phyloP scores from a whole-genome alignment of 192 early-diverging fungal species.

The Podila epicladia region DNA sequence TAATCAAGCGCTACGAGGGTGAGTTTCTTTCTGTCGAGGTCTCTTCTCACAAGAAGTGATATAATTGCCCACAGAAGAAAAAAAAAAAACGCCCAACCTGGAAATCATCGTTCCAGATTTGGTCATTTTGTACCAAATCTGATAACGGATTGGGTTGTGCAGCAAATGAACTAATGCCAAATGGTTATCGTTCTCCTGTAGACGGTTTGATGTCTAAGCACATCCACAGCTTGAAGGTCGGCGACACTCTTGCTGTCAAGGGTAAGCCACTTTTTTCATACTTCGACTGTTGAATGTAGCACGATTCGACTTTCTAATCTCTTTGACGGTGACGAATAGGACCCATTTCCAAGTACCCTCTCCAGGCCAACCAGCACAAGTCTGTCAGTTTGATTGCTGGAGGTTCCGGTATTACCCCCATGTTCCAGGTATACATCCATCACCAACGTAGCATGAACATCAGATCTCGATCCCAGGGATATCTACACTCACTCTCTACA shows the following conservation, averaged over 20 bases:
- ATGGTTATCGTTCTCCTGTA: constrained; percentile 11
- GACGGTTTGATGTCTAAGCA: constrained; percentile 66
- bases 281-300: background rate
- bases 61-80: background rate
- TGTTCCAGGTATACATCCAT: constrained; percentile 36
- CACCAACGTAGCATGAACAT: background rate
- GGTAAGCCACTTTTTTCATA: constrained; percentile 17
- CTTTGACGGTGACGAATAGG: constrained; percentile 47
- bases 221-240: constrained; percentile 69
- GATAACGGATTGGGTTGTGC: no score
- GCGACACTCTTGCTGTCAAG: constrained; percentile 81
- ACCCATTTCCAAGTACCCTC: constrained; percentile 72
- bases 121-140: no score
- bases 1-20: constrained; percentile 74
- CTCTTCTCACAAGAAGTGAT: background rate
- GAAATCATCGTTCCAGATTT: background rate
- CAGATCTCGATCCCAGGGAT: background rate
- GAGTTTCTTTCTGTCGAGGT: background rate
- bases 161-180: background rate
- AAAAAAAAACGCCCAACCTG: background rate
- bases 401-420: constrained; percentile 82
- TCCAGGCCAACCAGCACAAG: constrained; percentile 68
- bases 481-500: constrained; percentile 42
- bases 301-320: background rate
- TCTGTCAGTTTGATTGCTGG: constrained; percentile 79